These are phyloP conservation scores for Phytopythium mirpurense DNA, from an alignment of 352 stramenopile species.

Conservation along the genomic window DNA sequence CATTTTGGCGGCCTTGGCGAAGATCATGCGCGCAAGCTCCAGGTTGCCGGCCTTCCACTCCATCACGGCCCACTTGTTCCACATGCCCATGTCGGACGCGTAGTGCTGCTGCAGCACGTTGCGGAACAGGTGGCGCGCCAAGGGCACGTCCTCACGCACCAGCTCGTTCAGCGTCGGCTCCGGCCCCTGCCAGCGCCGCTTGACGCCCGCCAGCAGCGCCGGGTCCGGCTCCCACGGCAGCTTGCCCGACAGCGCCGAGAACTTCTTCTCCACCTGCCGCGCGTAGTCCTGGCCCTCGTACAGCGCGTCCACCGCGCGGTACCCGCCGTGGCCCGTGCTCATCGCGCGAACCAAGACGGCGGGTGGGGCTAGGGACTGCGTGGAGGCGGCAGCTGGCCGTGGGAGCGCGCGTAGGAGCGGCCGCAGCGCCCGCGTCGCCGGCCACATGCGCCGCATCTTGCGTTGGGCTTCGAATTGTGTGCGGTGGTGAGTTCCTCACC, in stretches of 20 bases:
- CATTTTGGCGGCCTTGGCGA: slow-evolving; percentile 67
- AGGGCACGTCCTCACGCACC: slow-evolving; percentile 70
- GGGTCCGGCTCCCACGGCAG: slow-evolving; percentile 70
- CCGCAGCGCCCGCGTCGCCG: neutral
- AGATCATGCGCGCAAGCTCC: slow-evolving; percentile 83
- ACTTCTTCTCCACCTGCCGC: slow-evolving; percentile 71
- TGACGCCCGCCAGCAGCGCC: slow-evolving; percentile 47
- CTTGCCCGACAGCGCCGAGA: slow-evolving; percentile 71
- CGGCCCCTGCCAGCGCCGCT: slow-evolving; percentile 46
- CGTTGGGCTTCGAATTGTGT: neutral
- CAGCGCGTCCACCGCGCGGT: slow-evolving; percentile 35
- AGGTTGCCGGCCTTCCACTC: slow-evolving; percentile 85
- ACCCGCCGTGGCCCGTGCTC: slow-evolving; percentile 11
- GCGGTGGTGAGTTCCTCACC: slow-evolving; percentile 1
- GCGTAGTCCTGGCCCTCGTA: slow-evolving; percentile 68
- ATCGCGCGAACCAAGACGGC: no score
- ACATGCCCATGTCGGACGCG: slow-evolving; percentile 84
- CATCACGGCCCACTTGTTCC: slow-evolving; percentile 90
- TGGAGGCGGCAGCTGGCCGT: no score
- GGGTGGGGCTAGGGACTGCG: neutral
- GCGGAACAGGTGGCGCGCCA: slow-evolving; percentile 69
- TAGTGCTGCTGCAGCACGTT: slow-evolving; percentile 79
- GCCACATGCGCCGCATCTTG: slow-evolving; percentile 14
- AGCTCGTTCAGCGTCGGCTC: slow-evolving; percentile 76
- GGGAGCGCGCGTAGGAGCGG: neutral